phyloP scores from a whole-genome alignment of 257 asterid species.

The Solanum verrucosum region DNA sequence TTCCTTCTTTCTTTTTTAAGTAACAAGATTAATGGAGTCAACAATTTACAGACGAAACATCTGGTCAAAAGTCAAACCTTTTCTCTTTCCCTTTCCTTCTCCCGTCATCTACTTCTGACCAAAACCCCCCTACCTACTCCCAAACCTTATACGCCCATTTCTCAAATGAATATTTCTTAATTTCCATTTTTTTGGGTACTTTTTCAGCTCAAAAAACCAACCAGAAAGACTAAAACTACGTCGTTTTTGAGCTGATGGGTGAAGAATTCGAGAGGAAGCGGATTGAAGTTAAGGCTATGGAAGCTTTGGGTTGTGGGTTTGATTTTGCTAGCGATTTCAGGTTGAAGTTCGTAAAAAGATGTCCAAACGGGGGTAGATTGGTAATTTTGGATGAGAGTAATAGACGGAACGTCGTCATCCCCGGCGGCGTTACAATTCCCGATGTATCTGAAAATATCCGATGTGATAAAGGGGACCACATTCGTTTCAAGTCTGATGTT shows the following conservation, averaged over 20 bases:
- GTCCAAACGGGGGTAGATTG: conserved; percentile 56
- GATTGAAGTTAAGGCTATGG: conserved; percentile 63
- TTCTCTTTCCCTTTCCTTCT: not conserved
- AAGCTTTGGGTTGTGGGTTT: conserved; percentile 85
- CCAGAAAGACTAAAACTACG: not conserved
- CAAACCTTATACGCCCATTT: not conserved
- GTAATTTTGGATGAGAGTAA: conserved; percentile 46
- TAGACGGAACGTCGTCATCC: conserved; percentile 59
- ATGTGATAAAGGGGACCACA: conserved; percentile 85
- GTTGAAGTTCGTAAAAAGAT: conserved; percentile 69
- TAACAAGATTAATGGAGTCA: not conserved
- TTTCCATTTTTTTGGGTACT: not conserved
- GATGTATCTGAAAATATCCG: conserved; percentile 72
- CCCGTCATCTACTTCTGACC: not conserved
- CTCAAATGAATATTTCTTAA: not conserved
- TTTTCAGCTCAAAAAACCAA: not conserved
- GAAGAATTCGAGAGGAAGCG: conserved; percentile 47
- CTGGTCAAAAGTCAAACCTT: not conserved
- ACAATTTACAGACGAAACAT: not conserved
- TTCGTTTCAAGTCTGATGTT: conserved; percentile 92
- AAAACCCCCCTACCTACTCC: not conserved
- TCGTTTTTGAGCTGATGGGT: conserved; percentile 1
- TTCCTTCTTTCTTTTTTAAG: not conserved
- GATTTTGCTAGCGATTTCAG: conserved; percentile 98
- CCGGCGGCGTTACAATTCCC: conserved; percentile 59